Base-by-base conservation (phyloP, 2,329 filamentous ascomycete genomes). In the Coniella lustricola region DNA sequence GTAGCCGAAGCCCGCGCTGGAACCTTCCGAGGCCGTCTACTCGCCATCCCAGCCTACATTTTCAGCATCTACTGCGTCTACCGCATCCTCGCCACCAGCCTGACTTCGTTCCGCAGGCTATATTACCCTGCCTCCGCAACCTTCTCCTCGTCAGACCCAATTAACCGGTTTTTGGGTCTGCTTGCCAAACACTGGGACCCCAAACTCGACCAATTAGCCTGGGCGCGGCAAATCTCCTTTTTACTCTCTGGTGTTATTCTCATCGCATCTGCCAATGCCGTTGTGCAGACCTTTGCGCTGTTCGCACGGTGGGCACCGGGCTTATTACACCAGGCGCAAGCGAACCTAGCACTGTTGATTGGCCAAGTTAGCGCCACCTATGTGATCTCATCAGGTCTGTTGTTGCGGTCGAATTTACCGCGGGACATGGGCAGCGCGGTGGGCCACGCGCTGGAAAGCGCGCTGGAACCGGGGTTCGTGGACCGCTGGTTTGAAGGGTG, bases 401-500 rank as follows among this genome's bases (percentile, higher is more conserved):
- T 95, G 50, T 70, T 95, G 40, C 69, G 89, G 44, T 87, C 85
- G 57, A 91, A 89, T 62, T 70, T 95, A 55, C 89, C 89, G 0
- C 74, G 73, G 33, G 85, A 90, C 62, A 83, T 91, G 61, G 82
- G 87, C 50, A 82, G 80, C 43, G 85, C 85, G 2, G 86, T 94
- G 3, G 82, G 81, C 3, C 85, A 90, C 55, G 87, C 87, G 1
- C 68, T 95, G 25, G 82, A 87, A 37, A 86, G 85, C 17, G 85
- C 87, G 14, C 71, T 94, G 8, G 84, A 87, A 58, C 79, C 80
- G 7, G 72, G 73, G 0, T 88, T 87, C 58, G 84, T 87, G 4
- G 82, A 94, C 59, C 74, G 79, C 25, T 95, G 89, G 89, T 95
- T 95, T 57, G 89, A 95, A 64, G 82, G 81, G 7, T 91, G 88